These are phyloP conservation scores for Alternaria panax DNA, from an alignment of 2,329 filamentous ascomycete species.

Conservation along the genomic window DNA sequence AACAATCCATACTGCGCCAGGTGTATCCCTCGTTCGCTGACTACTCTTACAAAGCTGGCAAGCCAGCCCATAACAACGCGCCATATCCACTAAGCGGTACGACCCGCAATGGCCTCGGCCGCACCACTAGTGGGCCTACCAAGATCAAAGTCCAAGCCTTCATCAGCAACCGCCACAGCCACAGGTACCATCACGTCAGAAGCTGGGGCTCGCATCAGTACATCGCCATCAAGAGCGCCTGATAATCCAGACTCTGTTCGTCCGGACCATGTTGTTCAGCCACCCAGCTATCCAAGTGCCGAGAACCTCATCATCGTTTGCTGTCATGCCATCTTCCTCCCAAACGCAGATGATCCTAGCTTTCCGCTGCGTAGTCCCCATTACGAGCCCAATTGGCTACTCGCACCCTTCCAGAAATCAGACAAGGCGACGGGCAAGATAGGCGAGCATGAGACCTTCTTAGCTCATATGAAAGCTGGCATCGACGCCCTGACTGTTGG, in stretches of 20 bases:
- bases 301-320: conserved; percentile 76
- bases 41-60: neutral
- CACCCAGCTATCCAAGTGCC: conserved; percentile 33
- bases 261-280: conserved; percentile 40
- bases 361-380: conserved; percentile 42
- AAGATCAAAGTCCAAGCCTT: conserved; percentile 37
- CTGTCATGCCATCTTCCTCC: conserved; percentile 79
- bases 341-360: conserved; percentile 33
- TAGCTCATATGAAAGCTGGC: conserved; percentile 75
- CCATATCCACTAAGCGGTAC: conserved; percentile 15
- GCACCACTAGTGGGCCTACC: conserved; percentile 39
- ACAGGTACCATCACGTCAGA: conserved; percentile 16
- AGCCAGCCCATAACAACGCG: conserved; percentile 9
- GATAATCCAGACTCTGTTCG: conserved; percentile 34
- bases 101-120: conserved; percentile 40
- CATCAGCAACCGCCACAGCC: conserved; percentile 12
- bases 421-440: conserved; percentile 51
- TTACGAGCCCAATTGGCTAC: conserved; percentile 63
- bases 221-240: conserved; percentile 8
- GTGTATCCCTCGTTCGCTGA: neutral
- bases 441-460: conserved; percentile 80
- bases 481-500: conserved; percentile 60
- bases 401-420: conserved; percentile 74
- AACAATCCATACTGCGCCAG: neutral
- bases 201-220: conserved; percentile 7